Evolutionary conservation across 2,329 filamentous ascomycete genomes (phyloP).

Genomic region (Dactylellina drechsleri): DNA sequence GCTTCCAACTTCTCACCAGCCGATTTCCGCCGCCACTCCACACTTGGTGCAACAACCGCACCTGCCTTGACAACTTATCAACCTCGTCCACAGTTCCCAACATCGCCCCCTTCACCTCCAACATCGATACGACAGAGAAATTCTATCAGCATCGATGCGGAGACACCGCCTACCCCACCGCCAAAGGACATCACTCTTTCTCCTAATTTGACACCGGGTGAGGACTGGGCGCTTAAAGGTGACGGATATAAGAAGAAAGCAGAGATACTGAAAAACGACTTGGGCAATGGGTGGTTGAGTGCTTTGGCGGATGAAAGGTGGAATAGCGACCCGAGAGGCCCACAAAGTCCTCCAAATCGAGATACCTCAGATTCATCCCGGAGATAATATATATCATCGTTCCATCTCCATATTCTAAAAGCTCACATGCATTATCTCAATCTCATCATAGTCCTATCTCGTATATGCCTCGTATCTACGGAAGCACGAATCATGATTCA

Average conservation of each 20-base stretch:
- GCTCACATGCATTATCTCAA: constrained; percentile 1
- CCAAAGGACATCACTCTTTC: constrained; percentile 49
- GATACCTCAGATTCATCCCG: constrained; percentile 59
- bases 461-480: constrained; percentile 22
- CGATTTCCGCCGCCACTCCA: constrained; percentile 41
- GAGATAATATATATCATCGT: constrained; percentile 59
- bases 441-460: constrained; percentile 8
- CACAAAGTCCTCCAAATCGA: constrained; percentile 59
- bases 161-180: constrained; percentile 54
- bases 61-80: constrained; percentile 44
- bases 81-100: constrained; percentile 42
- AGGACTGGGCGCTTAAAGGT: constrained; percentile 74
- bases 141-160: constrained; percentile 57
- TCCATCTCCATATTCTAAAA: background rate
- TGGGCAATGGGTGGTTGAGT: constrained; percentile 87
- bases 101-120: constrained; percentile 54
- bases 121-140: constrained; percentile 56
- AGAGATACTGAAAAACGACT: constrained; percentile 82
- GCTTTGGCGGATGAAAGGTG: constrained; percentile 79
- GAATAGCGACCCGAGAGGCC: constrained; percentile 64
- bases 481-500: constrained; percentile 45
- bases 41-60: constrained; percentile 17
- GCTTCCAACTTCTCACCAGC: constrained; percentile 43
- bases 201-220: constrained; percentile 51
- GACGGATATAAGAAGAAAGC: constrained; percentile 89